phyloP scores from a whole-genome alignment of 345 rosid genomes.

The Dimocarpus longan region DNA sequence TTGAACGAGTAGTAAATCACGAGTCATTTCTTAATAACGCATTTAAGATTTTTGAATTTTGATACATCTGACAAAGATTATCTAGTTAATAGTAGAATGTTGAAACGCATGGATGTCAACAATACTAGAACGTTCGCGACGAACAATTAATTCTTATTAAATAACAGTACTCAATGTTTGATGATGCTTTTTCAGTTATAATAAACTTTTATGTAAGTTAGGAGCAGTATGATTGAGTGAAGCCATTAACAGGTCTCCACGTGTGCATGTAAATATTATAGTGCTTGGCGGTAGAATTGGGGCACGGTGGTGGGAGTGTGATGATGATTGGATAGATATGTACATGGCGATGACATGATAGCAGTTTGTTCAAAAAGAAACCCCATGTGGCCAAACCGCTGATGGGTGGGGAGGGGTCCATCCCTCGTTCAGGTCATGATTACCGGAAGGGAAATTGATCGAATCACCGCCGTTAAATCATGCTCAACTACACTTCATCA shows the following conservation, averaged over 20 bases:
- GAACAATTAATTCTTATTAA: neutral
- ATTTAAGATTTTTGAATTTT: too few relatives aligned
- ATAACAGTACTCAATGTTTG: neutral
- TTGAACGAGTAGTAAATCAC: too few relatives aligned
- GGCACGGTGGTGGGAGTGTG: neutral
- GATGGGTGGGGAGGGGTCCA: constrained; percentile 19
- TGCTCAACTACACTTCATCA: neutral
- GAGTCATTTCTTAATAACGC: too few relatives aligned
- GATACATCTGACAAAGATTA: too few relatives aligned
- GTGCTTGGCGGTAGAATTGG: neutral
- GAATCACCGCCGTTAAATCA: constrained; percentile 29
- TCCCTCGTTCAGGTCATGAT: constrained; percentile 6
- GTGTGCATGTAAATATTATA: constrained; percentile 21
- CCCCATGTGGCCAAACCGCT: constrained; percentile 22
- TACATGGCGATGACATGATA: neutral
- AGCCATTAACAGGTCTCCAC: constrained; percentile 25
- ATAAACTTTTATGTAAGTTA: neutral
- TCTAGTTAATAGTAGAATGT: too few relatives aligned
- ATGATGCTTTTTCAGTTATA: neutral
- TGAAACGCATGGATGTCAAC: too few relatives aligned
- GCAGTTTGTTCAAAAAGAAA: constrained; percentile 20
- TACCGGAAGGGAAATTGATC: neutral
- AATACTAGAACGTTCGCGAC: too few relatives aligned
- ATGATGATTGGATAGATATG: constrained; percentile 6
- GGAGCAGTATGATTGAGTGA: constrained; percentile 5